Percentiles rank a stretch among this genome's conserved stretches.
These are phyloP conservation scores for Pilasporangium apinafurcum DNA, from an alignment of 352 stramenopile species.

Conservation along the genomic window DNA sequence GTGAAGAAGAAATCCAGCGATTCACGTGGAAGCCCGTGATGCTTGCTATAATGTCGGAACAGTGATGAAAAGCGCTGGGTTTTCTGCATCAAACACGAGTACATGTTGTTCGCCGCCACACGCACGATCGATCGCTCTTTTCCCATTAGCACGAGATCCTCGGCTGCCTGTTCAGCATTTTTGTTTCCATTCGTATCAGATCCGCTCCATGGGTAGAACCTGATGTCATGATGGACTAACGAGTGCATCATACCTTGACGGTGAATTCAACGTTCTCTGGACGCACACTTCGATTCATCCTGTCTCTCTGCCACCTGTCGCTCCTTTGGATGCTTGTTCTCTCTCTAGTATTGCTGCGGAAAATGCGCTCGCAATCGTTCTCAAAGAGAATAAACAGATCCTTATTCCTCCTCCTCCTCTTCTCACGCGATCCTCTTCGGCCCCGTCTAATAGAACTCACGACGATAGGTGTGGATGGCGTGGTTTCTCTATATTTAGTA, in stretches of 20 bases:
- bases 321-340: too few species aligned
- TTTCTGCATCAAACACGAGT: slow-evolving; percentile 97
- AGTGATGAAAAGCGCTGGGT: slow-evolving; percentile 97
- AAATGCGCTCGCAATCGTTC: too few species aligned
- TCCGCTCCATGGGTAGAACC: too few species aligned
- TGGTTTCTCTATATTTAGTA: too few species aligned
- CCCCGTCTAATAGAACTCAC: too few species aligned
- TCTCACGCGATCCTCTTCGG: too few species aligned
- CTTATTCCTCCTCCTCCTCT: too few species aligned
- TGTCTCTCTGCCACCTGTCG: not conserved
- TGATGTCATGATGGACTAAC: not conserved
- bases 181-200: too few species aligned
- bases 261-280: slow-evolving; percentile 96
- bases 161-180: slow-evolving; percentile 51
- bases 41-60: slow-evolving; percentile 98
- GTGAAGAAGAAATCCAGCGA: slow-evolving; percentile 98
- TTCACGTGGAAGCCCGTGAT: slow-evolving; percentile 95
- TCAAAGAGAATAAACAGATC: too few species aligned
- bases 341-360: too few species aligned
- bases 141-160: slow-evolving; percentile 70
- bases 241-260: slow-evolving; percentile 68
- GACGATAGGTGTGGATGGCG: too few species aligned
- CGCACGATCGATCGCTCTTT: slow-evolving; percentile 81
- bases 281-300: slow-evolving; percentile 76
- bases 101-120: slow-evolving; percentile 84